phyloP scores from a whole-genome alignment of 2,329 filamentous ascomycete species.

The Pseudogymnoascus sp. region DNA sequence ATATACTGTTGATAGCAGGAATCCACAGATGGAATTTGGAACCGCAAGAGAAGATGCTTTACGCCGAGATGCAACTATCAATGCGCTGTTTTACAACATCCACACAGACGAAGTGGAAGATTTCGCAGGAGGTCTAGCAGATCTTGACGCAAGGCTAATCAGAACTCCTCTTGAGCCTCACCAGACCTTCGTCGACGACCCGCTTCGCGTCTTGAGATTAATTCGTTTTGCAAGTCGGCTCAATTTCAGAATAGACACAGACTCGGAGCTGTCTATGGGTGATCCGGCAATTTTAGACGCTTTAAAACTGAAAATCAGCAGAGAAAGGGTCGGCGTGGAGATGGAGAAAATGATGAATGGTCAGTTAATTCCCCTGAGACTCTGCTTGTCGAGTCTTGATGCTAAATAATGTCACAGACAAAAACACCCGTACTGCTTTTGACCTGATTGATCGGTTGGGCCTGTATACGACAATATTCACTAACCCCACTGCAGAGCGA shows the following conservation, averaged over 20 bases:
- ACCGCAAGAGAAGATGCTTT: constrained; percentile 85
- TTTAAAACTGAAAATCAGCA: constrained; percentile 81
- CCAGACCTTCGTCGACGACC: constrained; percentile 92
- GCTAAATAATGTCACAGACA: constrained; percentile 33
- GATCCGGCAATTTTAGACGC: constrained; percentile 70
- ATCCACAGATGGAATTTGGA: constrained; percentile 88
- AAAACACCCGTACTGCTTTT: constrained; percentile 55
- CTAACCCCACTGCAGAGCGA: constrained; percentile 52
- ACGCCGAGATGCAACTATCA: constrained; percentile 86
- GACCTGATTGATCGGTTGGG: constrained; percentile 57
- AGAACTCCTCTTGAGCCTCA: constrained; percentile 80
- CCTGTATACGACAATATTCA: constrained; percentile 68
- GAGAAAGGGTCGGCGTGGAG: constrained; percentile 81
- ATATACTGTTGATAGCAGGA: constrained; percentile 81
- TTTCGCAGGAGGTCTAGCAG: constrained; percentile 69
- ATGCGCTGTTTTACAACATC: constrained; percentile 93
- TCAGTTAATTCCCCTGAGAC: constrained; percentile 27
- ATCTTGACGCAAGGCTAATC: constrained; percentile 67
- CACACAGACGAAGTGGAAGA: constrained; percentile 76
- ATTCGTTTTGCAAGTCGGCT: constrained; percentile 86
- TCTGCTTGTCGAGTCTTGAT: constrained; percentile 15
- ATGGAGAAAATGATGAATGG: constrained; percentile 86
- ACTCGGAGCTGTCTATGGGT: constrained; percentile 66
- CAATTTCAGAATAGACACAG: constrained; percentile 66
- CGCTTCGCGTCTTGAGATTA: constrained; percentile 75